phyloP scores from a whole-genome alignment of 2,329 filamentous ascomycete genomes.

The Verticillium zaregamsianum region DNA sequence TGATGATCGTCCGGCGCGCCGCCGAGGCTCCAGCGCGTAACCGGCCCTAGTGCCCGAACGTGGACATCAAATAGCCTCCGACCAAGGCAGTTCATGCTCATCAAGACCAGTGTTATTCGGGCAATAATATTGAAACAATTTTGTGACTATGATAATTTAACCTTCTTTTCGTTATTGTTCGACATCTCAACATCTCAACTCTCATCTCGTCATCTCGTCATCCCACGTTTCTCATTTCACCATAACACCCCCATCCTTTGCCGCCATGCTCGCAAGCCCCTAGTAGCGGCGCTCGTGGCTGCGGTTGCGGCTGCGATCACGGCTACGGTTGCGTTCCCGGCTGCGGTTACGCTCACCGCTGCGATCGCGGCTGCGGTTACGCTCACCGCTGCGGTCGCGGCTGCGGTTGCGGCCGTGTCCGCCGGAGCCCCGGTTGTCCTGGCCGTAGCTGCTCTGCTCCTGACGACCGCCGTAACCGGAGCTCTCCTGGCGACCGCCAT shows the following conservation, averaged over 20 bases:
- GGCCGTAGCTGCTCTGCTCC: conserved; percentile 17
- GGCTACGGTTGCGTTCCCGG: neutral
- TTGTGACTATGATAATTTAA: neutral
- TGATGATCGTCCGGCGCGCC: neutral
- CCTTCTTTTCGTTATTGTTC: conserved; percentile 21
- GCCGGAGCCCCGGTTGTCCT: neutral
- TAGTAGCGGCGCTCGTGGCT: neutral
- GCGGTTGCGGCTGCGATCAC: neutral
- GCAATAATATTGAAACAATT: neutral
- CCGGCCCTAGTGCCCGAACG: neutral
- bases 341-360: neutral
- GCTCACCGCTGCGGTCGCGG: neutral
- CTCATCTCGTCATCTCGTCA: conserved; percentile 12
- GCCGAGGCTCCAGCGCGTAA: neutral
- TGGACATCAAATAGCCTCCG: neutral
- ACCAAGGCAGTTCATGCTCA: neutral
- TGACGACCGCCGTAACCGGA: conserved; percentile 12
- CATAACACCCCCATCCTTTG: neutral
- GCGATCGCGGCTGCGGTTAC: neutral
- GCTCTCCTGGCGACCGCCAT: conserved; percentile 37
- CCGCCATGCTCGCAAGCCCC: neutral
- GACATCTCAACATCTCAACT: conserved; percentile 14
- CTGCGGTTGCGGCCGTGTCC: neutral
- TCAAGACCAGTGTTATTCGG: neutral
- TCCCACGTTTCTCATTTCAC: conserved; percentile 16